Evolutionary conservation across 2,329 filamentous ascomycete genomes (phyloP), one percentile per base, ranked within the genome.

Genomic region (Zymoseptoria brevis): DNA sequence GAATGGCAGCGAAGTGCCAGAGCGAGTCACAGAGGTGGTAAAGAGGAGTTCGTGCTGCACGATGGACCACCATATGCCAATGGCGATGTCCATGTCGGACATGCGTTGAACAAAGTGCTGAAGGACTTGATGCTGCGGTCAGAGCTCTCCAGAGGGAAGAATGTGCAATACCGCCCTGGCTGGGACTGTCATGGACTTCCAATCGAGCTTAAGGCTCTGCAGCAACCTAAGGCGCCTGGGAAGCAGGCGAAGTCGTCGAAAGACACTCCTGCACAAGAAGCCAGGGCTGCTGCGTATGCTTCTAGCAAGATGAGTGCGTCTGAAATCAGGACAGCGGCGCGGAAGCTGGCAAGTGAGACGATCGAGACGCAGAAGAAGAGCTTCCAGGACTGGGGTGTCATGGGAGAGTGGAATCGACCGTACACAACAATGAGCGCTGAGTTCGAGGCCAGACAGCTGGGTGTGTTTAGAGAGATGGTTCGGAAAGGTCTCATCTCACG

Each of bases 131-230:
- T 96, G 62, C 81, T 91, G 67, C 84, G 94, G 49, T 85, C 87
- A 62, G 86, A 96, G 76, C 78, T 97, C 61, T 85, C 89, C 61
- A 82, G 87, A 70, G 94, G 90, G 19, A 86, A 83, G 66, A 81
- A 84, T 62, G 86, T 97, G 35, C 80, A 85, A 48, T 99, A 95
- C 70, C 80, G 91, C 16, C 94, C 94, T 1, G 93, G 94, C 52
- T 99, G 94, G 94, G 95, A 99, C 73, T 99, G 94, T 66, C 94
- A 99, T 78, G 94, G 94, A 0, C 81, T 99, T 54, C 94, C 94
- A 0, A 99, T 99, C 70, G 94, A 99, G 79, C 82, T 97, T 68
- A 99, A 97, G 76, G 94, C 92, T 22, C 81, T 99, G 16, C 88
- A 88, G 67, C 65, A 67, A 75, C 77, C 65, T 70, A 74, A 66